Conservation (phyloP, 768 basidiomycete species). For the Floccularia luteovirens region DNA sequence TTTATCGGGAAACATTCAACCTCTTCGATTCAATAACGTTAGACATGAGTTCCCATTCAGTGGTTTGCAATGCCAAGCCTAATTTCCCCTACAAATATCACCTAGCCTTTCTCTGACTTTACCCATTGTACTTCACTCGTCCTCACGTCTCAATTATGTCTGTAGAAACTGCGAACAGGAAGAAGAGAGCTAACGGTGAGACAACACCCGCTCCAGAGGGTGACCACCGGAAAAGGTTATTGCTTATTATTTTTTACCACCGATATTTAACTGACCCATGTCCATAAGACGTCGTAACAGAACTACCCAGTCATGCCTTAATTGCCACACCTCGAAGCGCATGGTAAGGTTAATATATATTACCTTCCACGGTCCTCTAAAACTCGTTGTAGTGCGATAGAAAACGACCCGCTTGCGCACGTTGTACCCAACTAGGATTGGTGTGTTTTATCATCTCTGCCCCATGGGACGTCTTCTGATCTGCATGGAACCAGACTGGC, state of each 20-base stretch:
- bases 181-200: constrained; percentile 17
- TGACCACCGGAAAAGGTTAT: constrained; percentile 52
- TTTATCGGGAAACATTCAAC: constrained; percentile 12
- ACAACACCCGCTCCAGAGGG: constrained; percentile 30
- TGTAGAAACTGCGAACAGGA: constrained; percentile 16
- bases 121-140: constrained; percentile 4
- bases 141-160: constrained; percentile 18
- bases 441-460: constrained; percentile 16
- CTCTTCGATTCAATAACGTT: constrained; percentile 14
- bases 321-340: constrained; percentile 67
- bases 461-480: background rate
- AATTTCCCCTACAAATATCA: constrained; percentile 14
- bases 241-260: constrained; percentile 19
- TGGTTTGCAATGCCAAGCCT: constrained; percentile 15
- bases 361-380: background rate
- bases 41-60: constrained; percentile 10
- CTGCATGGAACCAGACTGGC: constrained; percentile 44
- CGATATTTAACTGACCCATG: background rate
- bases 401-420: constrained; percentile 41
- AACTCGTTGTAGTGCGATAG: constrained; percentile 30
- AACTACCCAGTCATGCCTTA: constrained; percentile 67
- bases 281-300: constrained; percentile 62
- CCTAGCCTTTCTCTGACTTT: background rate
- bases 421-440: constrained; percentile 43
- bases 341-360: constrained; percentile 37